A percentile compares a stretch with the other conserved stretches of the same genome.
phyloP scores from a whole-genome alignment of 441 rosid species.

The Corymbia calophylla region DNA sequence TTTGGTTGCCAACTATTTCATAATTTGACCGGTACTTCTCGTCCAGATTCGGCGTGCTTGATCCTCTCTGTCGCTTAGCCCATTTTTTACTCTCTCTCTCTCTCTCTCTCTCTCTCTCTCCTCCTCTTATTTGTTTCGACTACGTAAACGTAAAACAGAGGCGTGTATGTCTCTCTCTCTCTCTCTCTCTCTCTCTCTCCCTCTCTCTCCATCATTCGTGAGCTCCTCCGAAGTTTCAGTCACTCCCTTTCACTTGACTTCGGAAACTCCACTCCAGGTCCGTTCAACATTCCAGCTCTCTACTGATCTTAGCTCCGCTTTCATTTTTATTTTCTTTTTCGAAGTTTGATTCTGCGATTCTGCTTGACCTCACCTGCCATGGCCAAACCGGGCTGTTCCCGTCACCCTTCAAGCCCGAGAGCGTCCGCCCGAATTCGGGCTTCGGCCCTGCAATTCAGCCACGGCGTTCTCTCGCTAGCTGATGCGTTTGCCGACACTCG shows the following conservation, averaged over 20 bases:
- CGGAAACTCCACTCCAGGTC: neutral
- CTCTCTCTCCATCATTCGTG: neutral
- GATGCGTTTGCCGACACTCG: neutral
- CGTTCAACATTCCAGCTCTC: neutral
- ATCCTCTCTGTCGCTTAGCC: neutral
- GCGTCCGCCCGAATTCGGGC: neutral
- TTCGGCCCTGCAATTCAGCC: neutral
- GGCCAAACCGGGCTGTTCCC: neutral
- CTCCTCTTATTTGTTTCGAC: neutral
- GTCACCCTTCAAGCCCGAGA: neutral
- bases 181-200: too few species aligned
- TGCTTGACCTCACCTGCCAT: neutral
- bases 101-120: neutral
- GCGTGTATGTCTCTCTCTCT: too few species aligned
- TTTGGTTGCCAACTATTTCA: neutral
- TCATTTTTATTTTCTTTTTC: neutral
- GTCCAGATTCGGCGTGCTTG: neutral
- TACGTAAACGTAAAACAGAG: neutral
- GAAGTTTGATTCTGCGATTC: neutral
- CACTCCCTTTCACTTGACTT: neutral
- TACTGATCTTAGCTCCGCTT: neutral
- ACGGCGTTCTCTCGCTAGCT: neutral
- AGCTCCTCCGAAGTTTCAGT: neutral
- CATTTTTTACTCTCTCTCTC: neutral
- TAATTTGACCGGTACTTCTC: neutral